Evolutionary conservation across 345 rosid species (phyloP).

Genomic region (Trapa incisa): DNA sequence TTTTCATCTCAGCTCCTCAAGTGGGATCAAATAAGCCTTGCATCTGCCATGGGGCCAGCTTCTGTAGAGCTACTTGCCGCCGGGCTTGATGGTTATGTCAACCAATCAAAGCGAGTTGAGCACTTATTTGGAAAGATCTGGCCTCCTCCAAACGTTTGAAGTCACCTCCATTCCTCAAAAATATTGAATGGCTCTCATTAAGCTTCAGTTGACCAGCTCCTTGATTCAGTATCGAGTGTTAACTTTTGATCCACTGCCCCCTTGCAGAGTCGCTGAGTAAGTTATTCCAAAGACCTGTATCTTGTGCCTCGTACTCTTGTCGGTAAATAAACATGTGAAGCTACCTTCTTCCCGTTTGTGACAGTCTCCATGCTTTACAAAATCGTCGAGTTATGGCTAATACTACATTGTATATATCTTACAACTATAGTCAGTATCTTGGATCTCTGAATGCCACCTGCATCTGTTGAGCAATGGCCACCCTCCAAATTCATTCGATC

Average conservation of each 20-base stretch:
- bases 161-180: neutral
- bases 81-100: slow-evolving; percentile 66
- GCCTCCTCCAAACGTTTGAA: slow-evolving; percentile 91
- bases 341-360: too few relatives aligned
- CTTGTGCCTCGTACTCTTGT: neutral
- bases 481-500: too few relatives aligned
- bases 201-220: slow-evolving; percentile 13
- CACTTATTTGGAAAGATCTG: slow-evolving; percentile 79
- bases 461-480: too few relatives aligned
- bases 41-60: slow-evolving; percentile 87
- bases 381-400: too few relatives aligned
- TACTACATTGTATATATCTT: too few relatives aligned
- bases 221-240: neutral
- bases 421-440: too few relatives aligned
- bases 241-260: neutral
- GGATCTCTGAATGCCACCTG: too few relatives aligned
- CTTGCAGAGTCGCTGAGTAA: neutral
- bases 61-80: slow-evolving; percentile 70
- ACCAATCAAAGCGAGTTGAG: slow-evolving; percentile 64
- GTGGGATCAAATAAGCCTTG: slow-evolving; percentile 80
- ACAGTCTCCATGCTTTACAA: too few relatives aligned
- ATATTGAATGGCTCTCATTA: neutral
- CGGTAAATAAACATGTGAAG: neutral
- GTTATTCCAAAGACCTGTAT: neutral
- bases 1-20: slow-evolving; percentile 34